Percentiles rank a stretch among this genome's conserved stretches.
Conservation (phyloP, 2,329 filamentous ascomycete species). For the Ophiostoma ulmi region DNA sequence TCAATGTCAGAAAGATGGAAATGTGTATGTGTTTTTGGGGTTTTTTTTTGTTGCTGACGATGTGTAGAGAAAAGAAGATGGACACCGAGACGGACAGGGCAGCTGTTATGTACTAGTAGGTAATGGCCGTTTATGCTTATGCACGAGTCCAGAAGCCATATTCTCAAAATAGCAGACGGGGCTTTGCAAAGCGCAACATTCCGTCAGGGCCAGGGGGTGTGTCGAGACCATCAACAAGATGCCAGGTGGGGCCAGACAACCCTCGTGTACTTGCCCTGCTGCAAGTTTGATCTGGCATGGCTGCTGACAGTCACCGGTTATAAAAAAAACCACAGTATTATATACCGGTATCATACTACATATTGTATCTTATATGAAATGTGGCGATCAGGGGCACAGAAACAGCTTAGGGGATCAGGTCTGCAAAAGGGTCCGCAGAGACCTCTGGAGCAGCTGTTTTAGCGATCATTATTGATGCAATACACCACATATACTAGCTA, state of each 20-base stretch:
- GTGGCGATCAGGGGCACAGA: not conserved
- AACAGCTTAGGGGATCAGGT: not conserved
- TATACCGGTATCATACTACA: too few relatives aligned
- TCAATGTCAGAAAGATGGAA: not conserved
- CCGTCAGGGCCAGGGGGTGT: conserved; percentile 8
- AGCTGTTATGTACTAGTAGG: conserved; percentile 1
- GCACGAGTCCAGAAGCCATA: not conserved
- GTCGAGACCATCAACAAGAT: not conserved
- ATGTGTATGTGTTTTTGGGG: not conserved
- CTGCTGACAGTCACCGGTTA: not conserved
- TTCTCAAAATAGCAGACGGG: conserved; percentile 12
- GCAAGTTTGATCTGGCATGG: not conserved
- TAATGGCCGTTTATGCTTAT: not conserved
- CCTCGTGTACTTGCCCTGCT: not conserved
- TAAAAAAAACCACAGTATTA: not conserved
- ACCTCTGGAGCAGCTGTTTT: not conserved
- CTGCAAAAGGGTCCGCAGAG: not conserved
- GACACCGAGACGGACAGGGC: conserved; percentile 3
- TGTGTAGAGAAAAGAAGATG: not conserved
- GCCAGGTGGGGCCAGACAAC: not conserved
- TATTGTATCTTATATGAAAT: not conserved
- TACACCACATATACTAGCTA: too few relatives aligned
- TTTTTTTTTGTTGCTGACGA: not conserved
- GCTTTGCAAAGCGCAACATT: conserved; percentile 3
- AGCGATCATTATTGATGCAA: not conserved